phyloP scores from a whole-genome alignment of 345 rosid genomes.

The Salix brachista region DNA sequence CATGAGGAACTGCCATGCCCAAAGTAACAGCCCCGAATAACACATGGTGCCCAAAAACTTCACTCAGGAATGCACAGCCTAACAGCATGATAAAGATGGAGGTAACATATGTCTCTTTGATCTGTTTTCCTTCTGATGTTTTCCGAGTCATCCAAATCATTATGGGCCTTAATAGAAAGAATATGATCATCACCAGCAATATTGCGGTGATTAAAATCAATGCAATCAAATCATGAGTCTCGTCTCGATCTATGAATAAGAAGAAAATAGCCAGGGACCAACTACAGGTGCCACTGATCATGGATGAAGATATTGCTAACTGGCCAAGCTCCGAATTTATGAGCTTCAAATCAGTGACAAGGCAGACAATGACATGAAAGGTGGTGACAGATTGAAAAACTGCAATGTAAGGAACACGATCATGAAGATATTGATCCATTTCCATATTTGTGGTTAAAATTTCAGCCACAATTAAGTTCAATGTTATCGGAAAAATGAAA shows the following conservation, averaged over 20 bases:
- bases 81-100: constrained; percentile 27
- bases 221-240: not conserved
- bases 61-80: constrained; percentile 20
- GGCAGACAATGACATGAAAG: constrained; percentile 18
- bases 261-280: not conserved
- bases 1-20: constrained; percentile 45
- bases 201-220: not conserved
- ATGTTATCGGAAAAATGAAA: not conserved
- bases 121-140: constrained; percentile 27
- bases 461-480: not conserved
- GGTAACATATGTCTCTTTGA: constrained; percentile 25
- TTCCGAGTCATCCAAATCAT: constrained; percentile 11
- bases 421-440: not conserved
- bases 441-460: not conserved
- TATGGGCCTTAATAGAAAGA: constrained; percentile 5
- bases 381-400: constrained; percentile 11
- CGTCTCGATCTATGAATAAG: constrained; percentile 1
- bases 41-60: constrained; percentile 24
- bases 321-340: constrained; percentile 18
- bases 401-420: not conserved
- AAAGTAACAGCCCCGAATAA: constrained; percentile 38
- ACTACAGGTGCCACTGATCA: constrained; percentile 18
- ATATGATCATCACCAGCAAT: not conserved
- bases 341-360: constrained; percentile 17
- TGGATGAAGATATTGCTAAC: constrained; percentile 15